Evolutionary conservation across 352 stramenopile species (phyloP), one percentile per base, ranked within the genome.

Genomic region (Phytophthora hibernalis): DNA sequence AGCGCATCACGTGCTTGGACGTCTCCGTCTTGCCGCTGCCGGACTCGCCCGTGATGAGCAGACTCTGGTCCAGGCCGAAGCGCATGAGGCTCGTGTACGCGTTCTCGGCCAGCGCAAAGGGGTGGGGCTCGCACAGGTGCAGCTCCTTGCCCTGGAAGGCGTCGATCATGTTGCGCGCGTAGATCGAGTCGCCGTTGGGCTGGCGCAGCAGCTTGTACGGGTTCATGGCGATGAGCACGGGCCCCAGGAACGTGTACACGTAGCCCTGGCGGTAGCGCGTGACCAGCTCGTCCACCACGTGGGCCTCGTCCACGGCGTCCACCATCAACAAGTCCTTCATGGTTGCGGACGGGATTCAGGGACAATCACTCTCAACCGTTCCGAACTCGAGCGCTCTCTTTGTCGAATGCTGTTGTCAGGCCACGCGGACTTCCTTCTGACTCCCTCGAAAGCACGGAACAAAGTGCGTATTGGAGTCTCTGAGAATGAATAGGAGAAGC

Each of bases 1-100:
- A 98, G 38, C 95, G 88, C 86, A 99, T 95, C 16, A 98, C 90
- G 81, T 98, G 95, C 81, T 98, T 99, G 65, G 96, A 98, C 42
- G 93, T 98, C 69, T 98, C 94, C 1, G 95, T 98, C 83, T 98
- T 98, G 50, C 95, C 95, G 35, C 91, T 85, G 54, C 94, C 89
- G 0, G 80, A 92, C 71, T 97, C 89, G 40, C 86, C 78, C 43
- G 90, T 95, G 60, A 93, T 93, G 57, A 95, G 88, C 56, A 96
- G 68, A 38, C 84, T 93, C 57, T 97, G 95, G 76, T 93, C 81
- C 44, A 85, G 76, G 47, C 81, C 73, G 58, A 93, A 92, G 70
- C 85, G 85, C 82, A 98, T 95, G 68, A 98, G 79, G 48, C 86
- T 90, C 61, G 81, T 88, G 74, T 98, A 98, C 5, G 90, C 87